Evolutionary conservation across 2,329 filamentous ascomycete genomes (phyloP).

Genomic region (Seiridium cupressi): DNA sequence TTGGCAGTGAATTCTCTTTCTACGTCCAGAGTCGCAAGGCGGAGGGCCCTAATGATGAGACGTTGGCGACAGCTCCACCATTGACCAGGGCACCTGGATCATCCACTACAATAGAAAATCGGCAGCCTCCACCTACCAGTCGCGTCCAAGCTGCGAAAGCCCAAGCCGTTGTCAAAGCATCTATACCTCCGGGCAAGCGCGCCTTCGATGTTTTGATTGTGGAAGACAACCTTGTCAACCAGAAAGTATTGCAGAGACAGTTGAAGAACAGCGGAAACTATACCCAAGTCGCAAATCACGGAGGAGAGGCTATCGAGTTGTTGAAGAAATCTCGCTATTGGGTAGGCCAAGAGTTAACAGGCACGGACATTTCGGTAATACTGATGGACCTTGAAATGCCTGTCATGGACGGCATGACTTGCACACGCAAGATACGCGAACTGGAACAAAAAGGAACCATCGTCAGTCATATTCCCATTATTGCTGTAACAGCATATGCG

Average conservation of each 20-base stretch:
- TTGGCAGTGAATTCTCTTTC: conserved; percentile 74
- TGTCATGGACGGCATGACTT: conserved; percentile 78
- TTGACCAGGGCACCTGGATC: conserved; percentile 29
- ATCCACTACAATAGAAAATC: conserved; percentile 29
- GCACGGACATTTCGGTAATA: conserved; percentile 62
- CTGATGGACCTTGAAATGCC: conserved; percentile 85
- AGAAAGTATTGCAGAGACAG: conserved; percentile 61
- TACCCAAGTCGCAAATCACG: conserved; percentile 63
- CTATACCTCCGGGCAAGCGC: conserved; percentile 27
- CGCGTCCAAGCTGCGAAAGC: neutral
- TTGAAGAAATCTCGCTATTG: conserved; percentile 56
- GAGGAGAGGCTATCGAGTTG: conserved; percentile 59
- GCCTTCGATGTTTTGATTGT: conserved; percentile 61
- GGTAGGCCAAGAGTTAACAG: conserved; percentile 44
- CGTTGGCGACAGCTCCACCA: conserved; percentile 25
- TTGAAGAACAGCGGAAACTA: conserved; percentile 59
- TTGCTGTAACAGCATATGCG: conserved; percentile 82
- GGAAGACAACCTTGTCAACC: conserved; percentile 68
- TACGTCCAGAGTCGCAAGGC: conserved; percentile 69
- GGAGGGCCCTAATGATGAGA: conserved; percentile 35
- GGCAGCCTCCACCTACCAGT: conserved; percentile 14
- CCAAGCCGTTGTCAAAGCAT: conserved; percentile 15
- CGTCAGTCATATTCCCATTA: conserved; percentile 68
- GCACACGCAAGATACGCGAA: conserved; percentile 66
- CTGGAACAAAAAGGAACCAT: conserved; percentile 63